Percentiles rank a stretch among this genome's conserved stretches.
These are phyloP conservation scores for Gillenia trifoliata DNA, from an alignment of 306 rosid species.

Conservation along the genomic window DNA sequence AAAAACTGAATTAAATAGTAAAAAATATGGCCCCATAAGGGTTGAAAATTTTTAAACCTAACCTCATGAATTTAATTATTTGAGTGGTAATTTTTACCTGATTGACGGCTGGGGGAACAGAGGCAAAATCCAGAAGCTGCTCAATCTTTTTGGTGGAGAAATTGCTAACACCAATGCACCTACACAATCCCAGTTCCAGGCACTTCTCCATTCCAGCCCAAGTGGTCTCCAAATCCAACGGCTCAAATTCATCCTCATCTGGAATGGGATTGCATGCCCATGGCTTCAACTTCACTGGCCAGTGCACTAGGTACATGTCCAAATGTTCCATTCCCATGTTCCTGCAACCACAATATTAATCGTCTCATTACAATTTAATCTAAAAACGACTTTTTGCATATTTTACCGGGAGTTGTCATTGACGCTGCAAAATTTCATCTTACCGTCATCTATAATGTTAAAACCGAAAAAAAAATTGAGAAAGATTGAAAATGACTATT, in stretches of 20 bases:
- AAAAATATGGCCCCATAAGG: too few species aligned
- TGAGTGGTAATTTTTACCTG: conserved; percentile 35
- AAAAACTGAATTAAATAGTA: too few species aligned
- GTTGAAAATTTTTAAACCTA: too few species aligned
- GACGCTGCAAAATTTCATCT: too few species aligned
- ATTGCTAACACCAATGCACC: conserved; percentile 86
- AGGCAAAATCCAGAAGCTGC: conserved; percentile 54
- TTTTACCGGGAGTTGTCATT: too few species aligned
- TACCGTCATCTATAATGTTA: too few species aligned
- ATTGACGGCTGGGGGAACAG: conserved; percentile 66
- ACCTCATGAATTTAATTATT: neutral
- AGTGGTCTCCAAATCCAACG: conserved; percentile 56
- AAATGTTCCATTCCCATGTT: conserved; percentile 66
- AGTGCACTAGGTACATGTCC: conserved; percentile 91
- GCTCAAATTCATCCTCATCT: conserved; percentile 70
- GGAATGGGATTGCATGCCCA: conserved; percentile 71
- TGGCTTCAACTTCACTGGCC: conserved; percentile 89
- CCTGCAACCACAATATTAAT: conserved; percentile 23
- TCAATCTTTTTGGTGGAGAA: conserved; percentile 68
- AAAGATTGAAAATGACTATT: too few species aligned
- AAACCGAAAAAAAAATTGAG: too few species aligned
- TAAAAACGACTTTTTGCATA: neutral
- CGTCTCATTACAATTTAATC: neutral
- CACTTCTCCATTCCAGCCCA: conserved; percentile 91
- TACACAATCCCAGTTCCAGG: conserved; percentile 68